Evolutionary conservation across 805 yeast species (phyloP), one percentile per base, ranked within the genome.

Genomic region (Starmerella potacharoeniae): DNA sequence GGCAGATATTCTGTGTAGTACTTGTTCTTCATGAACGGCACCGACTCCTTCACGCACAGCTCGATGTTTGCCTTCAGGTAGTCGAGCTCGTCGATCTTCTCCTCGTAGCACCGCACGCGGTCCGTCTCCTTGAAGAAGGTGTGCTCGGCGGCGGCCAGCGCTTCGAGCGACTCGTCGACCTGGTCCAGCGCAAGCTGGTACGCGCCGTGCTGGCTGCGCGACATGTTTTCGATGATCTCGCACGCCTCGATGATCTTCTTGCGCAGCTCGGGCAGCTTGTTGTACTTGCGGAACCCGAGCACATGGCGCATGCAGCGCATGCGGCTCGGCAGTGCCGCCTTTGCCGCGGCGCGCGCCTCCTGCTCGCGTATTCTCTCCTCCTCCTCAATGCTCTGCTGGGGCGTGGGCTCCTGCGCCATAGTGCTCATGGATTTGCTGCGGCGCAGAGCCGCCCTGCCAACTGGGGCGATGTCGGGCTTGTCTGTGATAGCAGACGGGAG

Each of bases 21-120:
- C 34, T 44, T 22, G 9, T 50, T 39, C 6, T 39, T 33, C 30
- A 46, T 39, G 8, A 33, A 10, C 13, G 40, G 36, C 5, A 54
- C 17, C 2, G 53, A 49, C 16, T 34, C 16, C 39, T 33, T 54
- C 4, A 58, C 42, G 47, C 58, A 58, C 13, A 48, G 17, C 49
- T 59, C 62, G 17, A 59, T 33, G 17, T 58, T 59, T 22, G 43
- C 36, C 31, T 54, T 52, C 33, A 59, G 30, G 42, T 39, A 57
- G 7, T 51, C 48, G 10, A 59, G 45, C 53, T 59, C 62, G 14
- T 11, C 37, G 6, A 10, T 17, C 43, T 49, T 40, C 9, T 22
- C 43, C 14, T 53, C 59, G 35, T 4, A 48, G 9, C 28, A 36
- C 16, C 6, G 13, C 4, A 47, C 37, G 13, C 34, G 43, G 50